Conservation (phyloP, 2,329 filamentous ascomycete genomes). For the Emmonsia crescens region DNA sequence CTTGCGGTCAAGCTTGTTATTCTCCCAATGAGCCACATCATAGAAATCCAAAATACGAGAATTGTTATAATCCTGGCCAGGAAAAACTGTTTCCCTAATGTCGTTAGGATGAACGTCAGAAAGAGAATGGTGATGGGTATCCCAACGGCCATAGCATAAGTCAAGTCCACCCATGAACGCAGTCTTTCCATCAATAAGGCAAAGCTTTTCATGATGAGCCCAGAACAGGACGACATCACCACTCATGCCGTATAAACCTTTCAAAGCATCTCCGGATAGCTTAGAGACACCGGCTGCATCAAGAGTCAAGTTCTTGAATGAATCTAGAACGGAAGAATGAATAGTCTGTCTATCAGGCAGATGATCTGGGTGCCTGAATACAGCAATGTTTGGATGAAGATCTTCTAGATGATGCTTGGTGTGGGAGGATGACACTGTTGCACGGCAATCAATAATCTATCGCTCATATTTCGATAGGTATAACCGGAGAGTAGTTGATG, state of each 20-base stretch:
- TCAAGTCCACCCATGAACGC: constrained; percentile 94
- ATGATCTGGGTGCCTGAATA: constrained; percentile 88
- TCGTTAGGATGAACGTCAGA: constrained; percentile 69
- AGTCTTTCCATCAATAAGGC: constrained; percentile 81
- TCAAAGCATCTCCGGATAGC: constrained; percentile 61
- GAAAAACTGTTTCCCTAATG: constrained; percentile 71
- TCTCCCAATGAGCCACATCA: constrained; percentile 81
- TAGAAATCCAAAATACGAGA: constrained; percentile 95
- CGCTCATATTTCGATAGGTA: constrained; percentile 8
- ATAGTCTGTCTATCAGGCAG: constrained; percentile 60
- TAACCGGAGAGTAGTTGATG: neutral
- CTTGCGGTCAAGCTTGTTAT: constrained; percentile 82
- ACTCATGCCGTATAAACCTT: constrained; percentile 68
- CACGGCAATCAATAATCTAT: neutral
- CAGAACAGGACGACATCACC: constrained; percentile 92
- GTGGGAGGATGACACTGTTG: constrained; percentile 56
- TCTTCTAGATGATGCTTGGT: constrained; percentile 94
- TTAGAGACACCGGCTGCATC: constrained; percentile 48
- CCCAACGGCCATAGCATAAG: constrained; percentile 92
- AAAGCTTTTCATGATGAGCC: constrained; percentile 95
- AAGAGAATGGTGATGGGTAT: constrained; percentile 71
- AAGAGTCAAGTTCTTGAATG: constrained; percentile 46
- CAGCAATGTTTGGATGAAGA: constrained; percentile 85
- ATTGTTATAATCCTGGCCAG: constrained; percentile 97
- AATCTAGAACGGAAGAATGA: constrained; percentile 45